A percentile compares a stretch with the other conserved stretches of the same genome.
phyloP scores from a whole-genome alignment of 106 monocot species.

The Dioscorea zingiberensis region DNA sequence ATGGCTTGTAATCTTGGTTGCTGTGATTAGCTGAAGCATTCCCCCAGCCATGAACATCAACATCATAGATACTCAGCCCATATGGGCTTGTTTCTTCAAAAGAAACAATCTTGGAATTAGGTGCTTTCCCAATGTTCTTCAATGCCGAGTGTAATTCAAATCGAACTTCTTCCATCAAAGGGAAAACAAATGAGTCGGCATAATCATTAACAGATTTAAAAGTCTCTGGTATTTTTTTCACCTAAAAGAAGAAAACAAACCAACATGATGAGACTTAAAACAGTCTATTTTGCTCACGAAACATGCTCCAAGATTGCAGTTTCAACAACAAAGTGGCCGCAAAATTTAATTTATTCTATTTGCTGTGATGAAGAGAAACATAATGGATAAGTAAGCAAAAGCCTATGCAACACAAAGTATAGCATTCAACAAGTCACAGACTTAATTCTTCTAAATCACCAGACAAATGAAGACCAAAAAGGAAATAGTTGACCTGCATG shows the following conservation, averaged over 20 bases:
- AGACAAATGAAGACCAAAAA: too few relatives aligned
- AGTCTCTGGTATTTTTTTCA: conserved; percentile 20
- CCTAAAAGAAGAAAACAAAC: conserved; percentile 12
- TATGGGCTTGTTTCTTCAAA: neutral
- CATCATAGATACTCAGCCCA: neutral
- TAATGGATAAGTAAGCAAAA: too few relatives aligned
- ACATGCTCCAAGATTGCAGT: too few relatives aligned
- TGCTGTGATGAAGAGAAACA: too few relatives aligned
- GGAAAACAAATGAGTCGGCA: conserved; percentile 13
- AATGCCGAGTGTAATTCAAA: conserved; percentile 33
- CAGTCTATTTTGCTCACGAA: too few relatives aligned
- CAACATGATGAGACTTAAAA: too few relatives aligned
- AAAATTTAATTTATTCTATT: too few relatives aligned
- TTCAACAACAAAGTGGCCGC: neutral
- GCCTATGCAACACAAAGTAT: too few relatives aligned
- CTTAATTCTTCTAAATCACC: too few relatives aligned
- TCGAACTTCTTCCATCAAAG: conserved; percentile 35
- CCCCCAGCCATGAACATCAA: neutral
- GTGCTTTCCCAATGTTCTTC: conserved; percentile 11
- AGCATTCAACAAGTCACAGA: too few relatives aligned
- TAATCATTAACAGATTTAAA: conserved; percentile 20
- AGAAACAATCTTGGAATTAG: conserved; percentile 14
- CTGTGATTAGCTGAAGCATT: neutral
- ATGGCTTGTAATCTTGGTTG: conserved; percentile 5
- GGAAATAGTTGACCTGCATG: too few relatives aligned